These are phyloP conservation scores for Calocybe gangraenosa DNA, from an alignment of 768 basidiomycete species.

Conservation along the genomic window DNA sequence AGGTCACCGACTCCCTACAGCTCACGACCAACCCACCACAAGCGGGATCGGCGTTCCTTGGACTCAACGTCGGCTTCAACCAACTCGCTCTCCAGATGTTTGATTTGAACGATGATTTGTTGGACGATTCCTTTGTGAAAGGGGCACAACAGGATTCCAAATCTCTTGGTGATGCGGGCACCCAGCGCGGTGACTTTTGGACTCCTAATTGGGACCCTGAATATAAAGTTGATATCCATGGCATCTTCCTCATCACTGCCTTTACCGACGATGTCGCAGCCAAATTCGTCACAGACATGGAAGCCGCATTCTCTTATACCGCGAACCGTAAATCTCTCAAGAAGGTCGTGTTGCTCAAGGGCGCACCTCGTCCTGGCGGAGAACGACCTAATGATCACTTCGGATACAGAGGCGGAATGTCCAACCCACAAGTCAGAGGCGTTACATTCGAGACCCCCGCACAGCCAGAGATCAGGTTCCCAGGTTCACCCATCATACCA, in stretches of 20 bases:
- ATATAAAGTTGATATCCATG: slow-evolving; percentile 12
- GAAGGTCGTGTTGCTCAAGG: slow-evolving; percentile 8
- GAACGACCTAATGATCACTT: slow-evolving; percentile 11
- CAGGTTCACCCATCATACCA: slow-evolving; percentile 10
- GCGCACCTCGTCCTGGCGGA: slow-evolving; percentile 1
- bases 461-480: slow-evolving; percentile 7
- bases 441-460: slow-evolving; percentile 4
- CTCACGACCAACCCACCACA: slow-evolving; percentile 7
- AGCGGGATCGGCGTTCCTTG: slow-evolving; percentile 3
- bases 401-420: slow-evolving; percentile 13
- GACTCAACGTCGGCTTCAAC: slow-evolving; percentile 9
- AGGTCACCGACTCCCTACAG: slow-evolving; percentile 11
- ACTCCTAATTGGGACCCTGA: slow-evolving; percentile 8
- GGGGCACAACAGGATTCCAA: slow-evolving; percentile 11
- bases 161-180: slow-evolving; percentile 9
- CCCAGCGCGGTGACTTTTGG: slow-evolving; percentile 8
- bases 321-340: slow-evolving; percentile 6
- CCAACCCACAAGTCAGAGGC: slow-evolving; percentile 11
- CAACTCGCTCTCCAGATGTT: slow-evolving; percentile 6
- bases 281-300: slow-evolving; percentile 6
- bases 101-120: neutral
- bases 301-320: slow-evolving; percentile 5
- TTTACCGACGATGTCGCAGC: slow-evolving; percentile 2
- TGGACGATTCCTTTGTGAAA: slow-evolving; percentile 13
- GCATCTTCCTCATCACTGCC: slow-evolving; percentile 13